A percentile compares a stretch with the other conserved stretches of the same genome.
These are phyloP conservation scores for Avena sativa DNA, from an alignment of 176 grass and related monocot species.

Conservation along the genomic window DNA sequence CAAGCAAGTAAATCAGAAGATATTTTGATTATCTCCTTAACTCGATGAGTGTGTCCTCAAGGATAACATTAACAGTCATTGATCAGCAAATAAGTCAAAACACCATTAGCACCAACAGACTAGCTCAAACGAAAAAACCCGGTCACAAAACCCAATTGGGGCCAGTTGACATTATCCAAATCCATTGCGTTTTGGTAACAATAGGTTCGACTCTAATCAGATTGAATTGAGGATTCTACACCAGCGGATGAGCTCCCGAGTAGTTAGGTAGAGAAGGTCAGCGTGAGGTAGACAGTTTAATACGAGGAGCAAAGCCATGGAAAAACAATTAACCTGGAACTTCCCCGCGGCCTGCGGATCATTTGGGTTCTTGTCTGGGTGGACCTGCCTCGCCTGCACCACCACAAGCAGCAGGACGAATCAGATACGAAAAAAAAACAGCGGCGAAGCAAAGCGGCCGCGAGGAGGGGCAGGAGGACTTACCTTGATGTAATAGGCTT, in stretches of 20 bases:
- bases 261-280: neutral
- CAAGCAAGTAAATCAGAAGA: neutral
- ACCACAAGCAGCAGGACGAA: neutral
- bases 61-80: neutral
- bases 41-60: neutral
- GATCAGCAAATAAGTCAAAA: neutral
- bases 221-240: slow-evolving; percentile 26
- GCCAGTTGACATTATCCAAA: neutral
- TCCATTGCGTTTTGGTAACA: neutral
- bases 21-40: neutral
- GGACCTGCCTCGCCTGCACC: slow-evolving; percentile 86
- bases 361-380: slow-evolving; percentile 96
- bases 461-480: neutral
- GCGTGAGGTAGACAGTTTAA: neutral
- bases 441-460: neutral
- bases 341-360: slow-evolving; percentile 83
- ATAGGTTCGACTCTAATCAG: neutral
- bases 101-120: neutral
- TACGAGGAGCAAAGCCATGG: neutral
- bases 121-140: neutral
- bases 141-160: neutral
- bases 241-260: neutral
- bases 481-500: slow-evolving; percentile 96
- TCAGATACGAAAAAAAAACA: slow-evolving; percentile 11
- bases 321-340: slow-evolving; percentile 65